phyloP scores from a whole-genome alignment of 2,329 filamentous ascomycete genomes.

The Parastagonospora avenae region DNA sequence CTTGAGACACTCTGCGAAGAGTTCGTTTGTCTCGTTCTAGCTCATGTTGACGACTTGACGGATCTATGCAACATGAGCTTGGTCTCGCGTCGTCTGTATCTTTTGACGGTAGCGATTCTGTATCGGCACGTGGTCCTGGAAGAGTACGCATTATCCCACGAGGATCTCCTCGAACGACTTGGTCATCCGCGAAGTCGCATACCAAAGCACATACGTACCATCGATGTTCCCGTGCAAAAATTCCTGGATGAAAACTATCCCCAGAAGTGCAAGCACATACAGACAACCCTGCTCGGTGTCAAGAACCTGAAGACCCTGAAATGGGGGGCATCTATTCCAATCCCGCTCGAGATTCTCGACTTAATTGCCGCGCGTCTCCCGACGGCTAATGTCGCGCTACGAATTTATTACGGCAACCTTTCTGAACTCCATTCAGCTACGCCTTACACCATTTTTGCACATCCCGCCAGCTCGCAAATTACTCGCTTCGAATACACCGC shows the following conservation, averaged over 20 bases:
- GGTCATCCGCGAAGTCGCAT: not conserved
- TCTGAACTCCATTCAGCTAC: not conserved
- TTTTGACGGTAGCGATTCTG: not conserved
- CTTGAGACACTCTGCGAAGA: not conserved
- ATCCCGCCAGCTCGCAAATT: not conserved
- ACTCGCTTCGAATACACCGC: not conserved
- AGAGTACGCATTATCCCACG: not conserved
- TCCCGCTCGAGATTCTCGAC: too few species aligned
- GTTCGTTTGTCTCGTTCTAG: not conserved
- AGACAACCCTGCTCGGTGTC: too few species aligned
- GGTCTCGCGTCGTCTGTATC: constrained; percentile 4
- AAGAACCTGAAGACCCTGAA: too few species aligned
- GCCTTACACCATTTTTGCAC: not conserved
- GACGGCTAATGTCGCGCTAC: not conserved
- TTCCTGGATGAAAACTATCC: too few species aligned
- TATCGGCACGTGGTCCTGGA: constrained; percentile 4
- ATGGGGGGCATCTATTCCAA: too few species aligned
- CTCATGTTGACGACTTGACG: not conserved
- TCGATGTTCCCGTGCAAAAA: too few species aligned
- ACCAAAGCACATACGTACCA: too few species aligned
- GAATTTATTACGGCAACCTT: not conserved
- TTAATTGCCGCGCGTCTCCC: not conserved
- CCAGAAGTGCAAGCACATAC: too few species aligned
- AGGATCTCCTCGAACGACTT: not conserved
- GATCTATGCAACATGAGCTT: constrained; percentile 1